Conservation (phyloP, 441 rosid species). For the Euphorbia celastroides region DNA sequence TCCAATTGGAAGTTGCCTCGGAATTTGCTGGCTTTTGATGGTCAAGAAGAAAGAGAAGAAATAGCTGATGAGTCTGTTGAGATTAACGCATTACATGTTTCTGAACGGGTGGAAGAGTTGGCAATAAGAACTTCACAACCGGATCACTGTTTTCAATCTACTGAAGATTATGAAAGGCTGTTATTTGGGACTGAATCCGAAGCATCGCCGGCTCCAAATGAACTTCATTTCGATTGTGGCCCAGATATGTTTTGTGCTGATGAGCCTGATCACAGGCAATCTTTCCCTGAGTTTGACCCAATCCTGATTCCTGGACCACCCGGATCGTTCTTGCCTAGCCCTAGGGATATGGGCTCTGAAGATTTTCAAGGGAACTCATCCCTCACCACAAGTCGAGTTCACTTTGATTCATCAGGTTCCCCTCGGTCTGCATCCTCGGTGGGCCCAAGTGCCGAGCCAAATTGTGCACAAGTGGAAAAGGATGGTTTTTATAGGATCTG, state of each 20-base stretch:
- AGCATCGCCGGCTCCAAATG: slow-evolving; percentile 19
- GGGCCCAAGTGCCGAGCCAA: slow-evolving; percentile 28
- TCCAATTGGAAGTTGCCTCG: slow-evolving; percentile 34
- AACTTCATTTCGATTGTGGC: slow-evolving; percentile 32
- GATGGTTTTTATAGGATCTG: slow-evolving; percentile 24
- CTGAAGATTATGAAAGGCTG: slow-evolving; percentile 36
- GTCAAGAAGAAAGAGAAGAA: slow-evolving; percentile 32
- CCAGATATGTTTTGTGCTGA: slow-evolving; percentile 50
- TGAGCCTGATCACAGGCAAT: slow-evolving; percentile 42
- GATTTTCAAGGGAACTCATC: slow-evolving; percentile 86
- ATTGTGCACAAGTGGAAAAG: slow-evolving; percentile 37
- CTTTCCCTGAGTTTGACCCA: slow-evolving; percentile 76
- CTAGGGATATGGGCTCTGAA: too few species aligned
- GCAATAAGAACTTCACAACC: slow-evolving; percentile 28
- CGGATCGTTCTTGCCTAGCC: too few species aligned
- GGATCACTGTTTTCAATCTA: slow-evolving; percentile 34
- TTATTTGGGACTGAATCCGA: slow-evolving; percentile 35
- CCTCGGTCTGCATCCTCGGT: slow-evolving; percentile 33
- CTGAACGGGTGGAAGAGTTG: slow-evolving; percentile 28
- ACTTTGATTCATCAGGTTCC: too few species aligned
- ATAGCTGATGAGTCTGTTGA: slow-evolving; percentile 27
- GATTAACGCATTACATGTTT: slow-evolving; percentile 23
- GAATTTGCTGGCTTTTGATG: slow-evolving; percentile 41
- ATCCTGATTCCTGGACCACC: slow-evolving; percentile 98
- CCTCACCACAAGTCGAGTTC: too few species aligned